Base-by-base conservation (phyloP, 805 yeast genomes). In the Pichia thaimueangensis region DNA sequence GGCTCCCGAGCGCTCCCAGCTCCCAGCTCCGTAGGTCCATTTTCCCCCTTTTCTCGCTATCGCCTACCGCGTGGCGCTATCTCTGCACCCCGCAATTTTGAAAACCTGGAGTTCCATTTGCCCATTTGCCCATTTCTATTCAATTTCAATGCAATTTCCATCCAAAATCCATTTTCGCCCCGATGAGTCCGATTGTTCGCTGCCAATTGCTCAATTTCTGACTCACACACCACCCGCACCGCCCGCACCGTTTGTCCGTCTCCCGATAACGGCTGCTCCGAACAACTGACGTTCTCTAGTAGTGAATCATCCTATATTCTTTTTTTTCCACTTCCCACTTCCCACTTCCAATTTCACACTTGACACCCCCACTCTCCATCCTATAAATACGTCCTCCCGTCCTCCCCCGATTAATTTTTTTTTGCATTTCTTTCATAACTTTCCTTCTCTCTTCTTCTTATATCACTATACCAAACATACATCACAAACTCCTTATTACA, bases 121-220 rank as follows among this genome's bases (percentile, higher is more conserved):
- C 19, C 31, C 16, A 19, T 6, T 19, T 15, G 16, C 16, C 31
- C 31, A 19, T 29, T 29, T 29, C 13, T 29, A 15, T 19, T 29
- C 11, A 15, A 19, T 8, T 9, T 19, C 31, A 11, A 11, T n/a
- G 31, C 29, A 25, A 11, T 25, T 13, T 11, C 29, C 29, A 25
- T 11, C 23, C 39, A 11, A 22, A 19, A 12, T 7, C 13, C 41
- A 24, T n/a, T 16, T 17, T 30, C 23, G 17, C 41, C 41, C 31
- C 31, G 31, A 29, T 29, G 37, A 19, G 21, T 32, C 35, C 24
- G 27, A 21, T n/a, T n/a, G n/a, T n/a, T n/a, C n/a, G n/a, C n/a
- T n/a, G n/a, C n/a, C n/a, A n/a, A n/a, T n/a, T n/a, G n/a, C n/a
- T n/a, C n/a, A n/a, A n/a, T n/a, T n/a, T n/a, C n/a, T n/a, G n/a